Percentiles rank a stretch among this genome's conserved stretches.
These are phyloP conservation scores for Drechslerella coelobrocha DNA, from an alignment of 2,329 filamentous ascomycete species.

Conservation along the genomic window DNA sequence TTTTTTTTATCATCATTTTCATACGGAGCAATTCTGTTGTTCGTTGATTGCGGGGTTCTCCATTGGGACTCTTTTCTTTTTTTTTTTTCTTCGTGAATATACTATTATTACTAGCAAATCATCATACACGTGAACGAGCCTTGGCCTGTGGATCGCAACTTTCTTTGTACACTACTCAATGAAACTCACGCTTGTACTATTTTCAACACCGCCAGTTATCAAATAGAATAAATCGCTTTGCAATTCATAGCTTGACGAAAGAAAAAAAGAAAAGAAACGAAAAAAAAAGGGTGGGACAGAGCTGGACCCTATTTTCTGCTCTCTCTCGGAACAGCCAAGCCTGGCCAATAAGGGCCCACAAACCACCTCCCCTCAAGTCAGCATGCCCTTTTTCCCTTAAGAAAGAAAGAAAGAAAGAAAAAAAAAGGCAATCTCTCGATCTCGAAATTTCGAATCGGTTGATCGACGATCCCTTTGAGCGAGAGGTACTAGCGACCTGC, in stretches of 20 bases:
- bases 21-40: neutral
- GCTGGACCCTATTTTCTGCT: neutral
- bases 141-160: neutral
- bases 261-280: neutral
- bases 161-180: neutral
- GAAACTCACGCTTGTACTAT: neutral
- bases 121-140: neutral
- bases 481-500: conserved; percentile 33
- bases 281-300: neutral
- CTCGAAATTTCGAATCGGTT: conserved; percentile 26
- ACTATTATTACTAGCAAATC: neutral
- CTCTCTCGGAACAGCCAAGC: neutral
- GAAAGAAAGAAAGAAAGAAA: neutral
- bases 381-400: conserved; percentile 1
- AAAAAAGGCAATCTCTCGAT: conserved; percentile 41
- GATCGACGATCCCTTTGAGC: conserved; percentile 28
- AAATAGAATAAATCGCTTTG: neutral
- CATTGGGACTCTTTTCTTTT: neutral
- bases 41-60: neutral
- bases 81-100: conserved; percentile 6
- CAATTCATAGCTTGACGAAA: neutral
- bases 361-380: too few species aligned
- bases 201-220: too few species aligned
- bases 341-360: too few species aligned
- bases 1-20: neutral